These are phyloP conservation scores for Plasmopara viticola DNA, from an alignment of 352 stramenopile genomes.

Conservation along the genomic window DNA sequence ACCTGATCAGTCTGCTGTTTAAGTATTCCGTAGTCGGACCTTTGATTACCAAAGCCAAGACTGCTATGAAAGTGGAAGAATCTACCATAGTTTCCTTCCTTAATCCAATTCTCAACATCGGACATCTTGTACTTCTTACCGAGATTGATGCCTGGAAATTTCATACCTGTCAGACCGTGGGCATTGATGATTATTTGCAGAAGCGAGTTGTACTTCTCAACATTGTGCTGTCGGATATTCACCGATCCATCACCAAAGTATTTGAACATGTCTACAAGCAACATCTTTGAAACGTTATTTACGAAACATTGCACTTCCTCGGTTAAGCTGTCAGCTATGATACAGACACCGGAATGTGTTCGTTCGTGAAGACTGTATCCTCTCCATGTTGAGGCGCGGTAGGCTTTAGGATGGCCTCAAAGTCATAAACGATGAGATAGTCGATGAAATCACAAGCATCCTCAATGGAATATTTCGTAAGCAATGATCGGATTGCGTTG, in stretches of 20 bases:
- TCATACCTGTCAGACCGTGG: background rate
- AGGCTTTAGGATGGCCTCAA: background rate
- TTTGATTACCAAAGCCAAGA: background rate
- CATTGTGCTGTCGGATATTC: background rate
- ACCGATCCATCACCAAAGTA: background rate
- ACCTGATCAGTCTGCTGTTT: background rate
- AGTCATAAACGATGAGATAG: background rate
- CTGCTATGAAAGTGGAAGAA: background rate
- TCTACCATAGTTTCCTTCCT: background rate
- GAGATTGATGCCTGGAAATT: background rate
- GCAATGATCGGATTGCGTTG: background rate
- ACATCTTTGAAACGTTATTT: conserved; percentile 1
- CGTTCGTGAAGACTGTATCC: conserved; percentile 7
- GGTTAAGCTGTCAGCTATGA: conserved; percentile 13
- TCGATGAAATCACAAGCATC: background rate
- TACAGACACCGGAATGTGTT: conserved; percentile 11
- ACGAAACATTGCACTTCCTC: conserved; percentile 15
- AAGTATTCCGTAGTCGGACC: background rate
- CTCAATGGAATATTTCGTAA: conserved; percentile 1
- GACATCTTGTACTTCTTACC: background rate
- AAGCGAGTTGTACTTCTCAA: background rate
- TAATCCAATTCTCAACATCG: background rate
- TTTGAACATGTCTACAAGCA: conserved; percentile 14
- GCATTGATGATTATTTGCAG: background rate
- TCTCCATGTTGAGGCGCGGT: conserved; percentile 2